Percentiles rank a stretch among this genome's conserved stretches.
phyloP scores from a whole-genome alignment of 371 early-diverging fungal species.

The Basidiobolus meristosporus region DNA sequence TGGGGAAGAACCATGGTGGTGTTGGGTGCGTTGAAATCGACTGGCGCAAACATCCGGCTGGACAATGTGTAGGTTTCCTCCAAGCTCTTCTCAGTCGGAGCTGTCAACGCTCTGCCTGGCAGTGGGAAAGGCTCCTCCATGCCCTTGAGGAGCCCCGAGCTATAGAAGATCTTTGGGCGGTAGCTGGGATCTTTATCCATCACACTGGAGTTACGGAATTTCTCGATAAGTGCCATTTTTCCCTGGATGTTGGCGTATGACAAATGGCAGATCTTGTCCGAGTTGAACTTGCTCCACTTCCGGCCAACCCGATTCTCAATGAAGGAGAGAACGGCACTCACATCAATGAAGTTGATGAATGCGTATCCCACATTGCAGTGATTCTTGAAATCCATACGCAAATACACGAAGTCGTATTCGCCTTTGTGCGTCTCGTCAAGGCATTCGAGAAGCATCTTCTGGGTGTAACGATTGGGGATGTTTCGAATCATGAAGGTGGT shows the following conservation, averaged over 20 bases:
- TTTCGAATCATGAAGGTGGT: conserved; percentile 86
- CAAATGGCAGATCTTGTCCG: conserved; percentile 67
- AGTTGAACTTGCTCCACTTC: conserved; percentile 64
- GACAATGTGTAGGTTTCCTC: no score
- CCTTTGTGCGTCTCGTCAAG: conserved; percentile 59
- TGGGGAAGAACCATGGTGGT: no score
- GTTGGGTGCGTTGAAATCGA: no score
- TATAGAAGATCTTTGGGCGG: conserved; percentile 56
- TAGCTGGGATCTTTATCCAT: conserved; percentile 55
- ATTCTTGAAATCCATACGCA: conserved; percentile 82
- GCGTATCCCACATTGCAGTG: conserved; percentile 76
- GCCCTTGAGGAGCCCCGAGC: conserved; percentile 32
- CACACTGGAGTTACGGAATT: conserved; percentile 69
- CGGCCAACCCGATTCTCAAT: conserved; percentile 58
- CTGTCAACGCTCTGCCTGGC: conserved; percentile 4
- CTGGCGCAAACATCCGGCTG: no score
- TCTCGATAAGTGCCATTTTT: conserved; percentile 49
- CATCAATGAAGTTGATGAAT: conserved; percentile 69
- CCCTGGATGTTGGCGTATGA: conserved; percentile 87
- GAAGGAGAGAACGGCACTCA: conserved; percentile 46
- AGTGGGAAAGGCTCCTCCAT: conserved; percentile 37
- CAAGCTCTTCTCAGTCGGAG: no score
- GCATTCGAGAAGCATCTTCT: conserved; percentile 59
- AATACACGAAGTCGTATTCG: conserved; percentile 69
- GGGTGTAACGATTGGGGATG: conserved; percentile 80